These are phyloP conservation scores for Aethionema arabicum DNA, from an alignment of 345 rosid genomes.

Conservation along the genomic window DNA sequence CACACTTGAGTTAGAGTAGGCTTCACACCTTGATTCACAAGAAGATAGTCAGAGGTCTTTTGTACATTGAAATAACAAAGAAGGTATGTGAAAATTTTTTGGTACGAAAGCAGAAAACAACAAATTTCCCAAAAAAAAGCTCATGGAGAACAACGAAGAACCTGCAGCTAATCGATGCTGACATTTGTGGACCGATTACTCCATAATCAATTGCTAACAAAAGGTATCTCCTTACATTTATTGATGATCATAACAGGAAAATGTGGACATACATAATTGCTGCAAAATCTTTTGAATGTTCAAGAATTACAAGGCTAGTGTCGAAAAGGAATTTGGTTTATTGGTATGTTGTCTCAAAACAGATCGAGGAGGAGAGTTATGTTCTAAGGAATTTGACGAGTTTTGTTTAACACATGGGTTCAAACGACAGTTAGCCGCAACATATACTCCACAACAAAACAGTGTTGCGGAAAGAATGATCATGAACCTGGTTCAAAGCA, in stretches of 20 bases:
- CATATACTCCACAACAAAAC: background rate
- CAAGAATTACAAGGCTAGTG: slow-evolving; percentile 1
- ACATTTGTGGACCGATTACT: no score
- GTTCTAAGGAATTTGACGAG: background rate
- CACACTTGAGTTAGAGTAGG: no score
- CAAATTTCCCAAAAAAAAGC: no score
- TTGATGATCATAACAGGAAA: background rate
- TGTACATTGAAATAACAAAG: background rate
- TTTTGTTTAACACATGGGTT: background rate
- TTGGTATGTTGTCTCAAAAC: background rate
- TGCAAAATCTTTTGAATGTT: background rate
- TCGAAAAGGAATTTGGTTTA: background rate
- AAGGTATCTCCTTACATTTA: background rate
- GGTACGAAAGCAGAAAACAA: background rate
- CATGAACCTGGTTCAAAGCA: background rate
- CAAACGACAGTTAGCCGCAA: background rate
- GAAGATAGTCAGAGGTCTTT: background rate
- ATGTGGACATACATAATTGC: background rate
- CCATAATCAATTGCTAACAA: background rate
- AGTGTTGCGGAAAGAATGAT: background rate
- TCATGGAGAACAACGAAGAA: no score
- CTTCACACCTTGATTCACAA: no score
- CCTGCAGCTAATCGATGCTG: no score
- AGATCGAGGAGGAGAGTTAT: slow-evolving; percentile 1
- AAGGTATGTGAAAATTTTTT: background rate